phyloP scores from a whole-genome alignment of 495 filamentous ascomycete species.

The Mytilinidion resinicola region DNA sequence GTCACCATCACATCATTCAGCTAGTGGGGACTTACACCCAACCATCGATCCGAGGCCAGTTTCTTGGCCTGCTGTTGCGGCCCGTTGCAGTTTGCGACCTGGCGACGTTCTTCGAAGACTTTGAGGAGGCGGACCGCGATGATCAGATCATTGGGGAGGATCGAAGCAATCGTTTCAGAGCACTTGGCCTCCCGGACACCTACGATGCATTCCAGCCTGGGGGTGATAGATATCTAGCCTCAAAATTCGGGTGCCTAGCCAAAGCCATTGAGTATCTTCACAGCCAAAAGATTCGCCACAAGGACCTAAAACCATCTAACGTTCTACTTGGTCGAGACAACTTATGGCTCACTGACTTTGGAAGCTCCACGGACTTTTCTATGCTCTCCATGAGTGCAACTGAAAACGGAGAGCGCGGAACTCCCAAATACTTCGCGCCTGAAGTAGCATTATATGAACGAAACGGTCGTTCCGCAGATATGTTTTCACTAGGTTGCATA shows the following conservation, averaged over 20 bases:
- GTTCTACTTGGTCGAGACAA: slow-evolving; percentile 13
- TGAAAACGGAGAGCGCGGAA: slow-evolving; percentile 22
- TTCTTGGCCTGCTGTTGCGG: slow-evolving; percentile 19
- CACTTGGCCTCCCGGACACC: slow-evolving; percentile 5
- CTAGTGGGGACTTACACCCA: slow-evolving; percentile 23
- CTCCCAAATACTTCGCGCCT: slow-evolving; percentile 25
- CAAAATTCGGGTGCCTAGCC: slow-evolving; percentile 13
- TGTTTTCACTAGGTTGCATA: slow-evolving; percentile 25
- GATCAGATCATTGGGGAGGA: background rate
- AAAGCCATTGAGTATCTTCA: slow-evolving; percentile 22
- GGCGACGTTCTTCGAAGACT: slow-evolving; percentile 20
- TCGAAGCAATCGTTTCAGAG: background rate
- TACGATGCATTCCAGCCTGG: background rate
- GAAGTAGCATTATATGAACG: slow-evolving; percentile 17
- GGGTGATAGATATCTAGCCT: background rate
- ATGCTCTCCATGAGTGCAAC: slow-evolving; percentile 15
- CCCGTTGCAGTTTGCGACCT: slow-evolving; percentile 24
- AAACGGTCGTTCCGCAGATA: slow-evolving; percentile 19
- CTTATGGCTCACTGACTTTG: slow-evolving; percentile 25
- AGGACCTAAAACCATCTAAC: slow-evolving; percentile 26
- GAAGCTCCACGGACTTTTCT: slow-evolving; percentile 24
- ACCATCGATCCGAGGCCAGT: slow-evolving; percentile 19
- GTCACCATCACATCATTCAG: slow-evolving; percentile 15
- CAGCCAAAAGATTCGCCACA: slow-evolving; percentile 14
- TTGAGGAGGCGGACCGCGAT: background rate